Evolutionary conservation across 768 basidiomycete genomes (phyloP).

Genomic region (Trametes coccinea): DNA sequence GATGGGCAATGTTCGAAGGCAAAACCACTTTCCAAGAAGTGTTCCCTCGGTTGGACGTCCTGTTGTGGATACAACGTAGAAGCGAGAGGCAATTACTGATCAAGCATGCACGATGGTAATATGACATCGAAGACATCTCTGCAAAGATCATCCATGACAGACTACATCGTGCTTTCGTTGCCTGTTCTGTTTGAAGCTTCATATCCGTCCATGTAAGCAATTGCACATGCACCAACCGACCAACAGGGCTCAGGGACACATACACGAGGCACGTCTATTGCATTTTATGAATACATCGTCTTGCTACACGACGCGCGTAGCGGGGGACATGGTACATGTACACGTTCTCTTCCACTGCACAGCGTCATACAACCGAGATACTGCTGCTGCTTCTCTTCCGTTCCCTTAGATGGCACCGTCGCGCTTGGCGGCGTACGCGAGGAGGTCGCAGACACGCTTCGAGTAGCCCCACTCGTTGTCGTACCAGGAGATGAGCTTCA

Average conservation of each 20-base stretch:
- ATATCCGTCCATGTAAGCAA: too few species aligned
- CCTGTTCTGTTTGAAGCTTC: too few species aligned
- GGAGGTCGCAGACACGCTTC: slow-evolving; percentile 85
- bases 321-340: slow-evolving; percentile 14
- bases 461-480: slow-evolving; percentile 97
- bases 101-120: too few species aligned
- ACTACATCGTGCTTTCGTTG: too few species aligned
- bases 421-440: slow-evolving; percentile 76
- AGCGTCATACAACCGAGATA: slow-evolving; percentile 5
- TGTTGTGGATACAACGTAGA: too few species aligned
- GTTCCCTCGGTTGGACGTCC: too few species aligned
- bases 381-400: neutral
- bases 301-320: slow-evolving; percentile 10
- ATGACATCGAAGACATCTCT: too few species aligned
- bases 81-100: too few species aligned
- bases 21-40: too few species aligned
- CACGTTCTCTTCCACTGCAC: neutral
- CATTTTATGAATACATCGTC: slow-evolving; percentile 19
- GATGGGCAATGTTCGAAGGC: too few species aligned
- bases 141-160: too few species aligned
- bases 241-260: neutral
- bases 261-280: slow-evolving; percentile 14
- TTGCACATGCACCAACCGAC: too few species aligned
- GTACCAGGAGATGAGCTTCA: slow-evolving; percentile 97
- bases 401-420: slow-evolving; percentile 44